Conservation (phyloP, 2,329 filamentous ascomycete species). For the Aspergillus alliaceus region DNA sequence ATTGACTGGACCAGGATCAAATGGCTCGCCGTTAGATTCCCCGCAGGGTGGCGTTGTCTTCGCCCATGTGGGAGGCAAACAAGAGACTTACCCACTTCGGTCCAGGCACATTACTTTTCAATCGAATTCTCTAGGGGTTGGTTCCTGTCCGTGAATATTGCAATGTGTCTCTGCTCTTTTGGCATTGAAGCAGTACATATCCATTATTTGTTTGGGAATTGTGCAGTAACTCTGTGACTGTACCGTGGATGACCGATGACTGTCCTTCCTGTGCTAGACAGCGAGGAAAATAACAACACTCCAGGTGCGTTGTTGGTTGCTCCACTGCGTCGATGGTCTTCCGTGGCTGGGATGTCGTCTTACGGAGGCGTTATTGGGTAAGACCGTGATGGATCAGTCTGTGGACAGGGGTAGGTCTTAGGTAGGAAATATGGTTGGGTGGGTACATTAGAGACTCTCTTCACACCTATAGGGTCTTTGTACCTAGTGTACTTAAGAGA, state of each 20-base stretch:
- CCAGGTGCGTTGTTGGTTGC: background rate
- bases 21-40: background rate
- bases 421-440: background rate
- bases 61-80: slow-evolving; percentile 3
- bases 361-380: background rate
- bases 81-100: background rate
- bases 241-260: background rate
- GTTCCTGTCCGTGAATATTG: no score
- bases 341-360: background rate
- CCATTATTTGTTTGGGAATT: no score
- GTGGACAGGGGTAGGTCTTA: background rate
- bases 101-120: background rate
- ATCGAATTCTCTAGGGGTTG: no score
- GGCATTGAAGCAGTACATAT: no score
- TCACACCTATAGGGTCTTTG: background rate
- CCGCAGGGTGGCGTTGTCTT: background rate
- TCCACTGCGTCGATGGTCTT: background rate
- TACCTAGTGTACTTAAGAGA: background rate
- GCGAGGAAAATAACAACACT: background rate
- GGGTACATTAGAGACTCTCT: no score
- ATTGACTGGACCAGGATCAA: no score
- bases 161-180: no score
- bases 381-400: background rate
- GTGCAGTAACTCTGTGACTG: no score
- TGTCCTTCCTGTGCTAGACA: background rate